Evolutionary conservation across 176 grass and related monocot species (phyloP), one percentile per base, ranked within the genome.

Genomic region (Paspalum notatum): DNA sequence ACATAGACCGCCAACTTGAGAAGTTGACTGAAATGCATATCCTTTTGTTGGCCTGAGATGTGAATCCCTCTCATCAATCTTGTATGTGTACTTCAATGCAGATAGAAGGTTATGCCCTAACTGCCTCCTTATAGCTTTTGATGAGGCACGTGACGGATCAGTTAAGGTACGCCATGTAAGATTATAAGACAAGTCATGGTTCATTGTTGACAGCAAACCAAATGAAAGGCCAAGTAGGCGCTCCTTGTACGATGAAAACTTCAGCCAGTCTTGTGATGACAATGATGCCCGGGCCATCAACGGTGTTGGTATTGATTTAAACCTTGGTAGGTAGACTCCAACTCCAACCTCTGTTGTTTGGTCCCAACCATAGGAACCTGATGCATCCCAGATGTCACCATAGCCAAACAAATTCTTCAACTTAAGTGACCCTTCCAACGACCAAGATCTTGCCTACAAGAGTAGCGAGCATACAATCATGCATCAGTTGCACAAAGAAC

Each of bases 371-470:
- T 90, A 97, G 64, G 85, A 86, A 56, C 83, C 84, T 62, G 91
- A 97, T 86, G 90, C 90, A 85, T 97, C 87, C 89, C 89, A 97
- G 72, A 97, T 94, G 72, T 94, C 94, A 44, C 87, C 94, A 82
- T 92, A 92, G 82, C 94, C 94, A 66, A 91, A 87, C 62, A 94
- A 37, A 8, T 97, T 97, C 84, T 94, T 97, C n/a, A 92, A 79
- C 58, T 97, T 97, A 61, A 97, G 61, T 37, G 89, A 90, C 41
- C 89, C 92, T 85, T 93, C 91, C 48, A 94, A 48, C 24, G 91
- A 94, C 94, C 91, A 91, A 37, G 89, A 79, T 86, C 71, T 90
- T 64, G 89, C 87, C 94, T 97, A 47, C 38, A 81, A 40, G 62
- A 47, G 12, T 54, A 76, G 75, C 15, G 27, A 81, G 62, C 20